Base-by-base conservation (phyloP, 2,329 filamentous ascomycete species). In the Arthrobotrys sphaeroides region DNA sequence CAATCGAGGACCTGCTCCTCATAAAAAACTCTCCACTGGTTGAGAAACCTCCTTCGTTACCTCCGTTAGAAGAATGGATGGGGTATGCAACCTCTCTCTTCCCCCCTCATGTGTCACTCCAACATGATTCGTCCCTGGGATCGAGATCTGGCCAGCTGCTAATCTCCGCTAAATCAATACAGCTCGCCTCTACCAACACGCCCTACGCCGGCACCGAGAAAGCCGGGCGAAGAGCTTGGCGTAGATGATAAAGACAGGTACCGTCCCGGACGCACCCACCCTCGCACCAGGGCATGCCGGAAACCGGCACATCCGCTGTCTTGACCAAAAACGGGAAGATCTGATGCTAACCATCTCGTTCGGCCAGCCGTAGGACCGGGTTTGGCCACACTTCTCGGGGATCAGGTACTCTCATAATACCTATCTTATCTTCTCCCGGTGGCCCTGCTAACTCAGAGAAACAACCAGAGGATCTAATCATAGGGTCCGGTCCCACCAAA, bases 41-140 rank as follows among this genome's bases (percentile, higher is more conserved):
- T 28, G 81, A 83, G 78, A 87, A 86, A 80, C 86, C 86, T 18
- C 84, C 85, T 77, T 83, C 84, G 40, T 81, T 87, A n/a, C 86
- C 86, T 33, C 84, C 85, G 60, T 86, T 87, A 79, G 84, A 86
- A 80, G 85, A 87, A 83, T 87, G 86, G 86, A 85, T 87, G 85
- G 86, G 87, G 82, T 85, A 76, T 73, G 78, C 60, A 59, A 60
- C 62, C 42, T 62, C 38, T 61, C 59, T 20, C 6, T 16, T 10
- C 33, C 9, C 33, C 20, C 16, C 7, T 20, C 13, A 51, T 28
- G 36, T 60, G 20, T 47, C 38, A 49, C n/a, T 13, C 42, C 20
- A 24, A 24, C 31, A 36, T 26, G 2, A 51, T 28, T 43, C 33
- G 2, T 26, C 22, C 31, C 26, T 64, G 10, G 24, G 16, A 38